Base-by-base conservation (phyloP, 139 green algal genomes). In the Choricystis sp. region DNA sequence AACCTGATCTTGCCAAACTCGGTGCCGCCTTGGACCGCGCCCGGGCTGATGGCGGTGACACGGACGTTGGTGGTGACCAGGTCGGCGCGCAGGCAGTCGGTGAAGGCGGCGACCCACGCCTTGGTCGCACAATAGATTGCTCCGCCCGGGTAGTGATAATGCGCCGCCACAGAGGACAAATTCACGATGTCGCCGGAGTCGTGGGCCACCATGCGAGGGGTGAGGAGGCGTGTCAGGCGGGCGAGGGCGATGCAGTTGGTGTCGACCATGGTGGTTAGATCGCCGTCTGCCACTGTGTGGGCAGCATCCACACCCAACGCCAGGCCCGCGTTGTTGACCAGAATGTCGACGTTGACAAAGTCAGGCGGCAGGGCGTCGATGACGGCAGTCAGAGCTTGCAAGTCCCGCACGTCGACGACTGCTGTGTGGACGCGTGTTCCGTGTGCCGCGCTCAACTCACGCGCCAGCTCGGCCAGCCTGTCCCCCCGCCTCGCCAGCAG, bases 291-390 rank as follows among this genome's bases (percentile, higher is more conserved):
- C 48, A 77, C 69, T 23, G 84, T 68, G 19, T 78, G 67, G 1
- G 76, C 71, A 0, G 72, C 5, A 0, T 68, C 68, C 4, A 62
- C 76, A 5, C 85, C 85, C 24, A 94, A 65, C 2, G 78, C 86
- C 23, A 94, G 68, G 19, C 86, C 86, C 1, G 86, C 86, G 62
- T 95, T 95, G 72, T 93, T 93, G 30, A 95, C 63, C 22, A 95
- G 75, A 58, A 95, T 85, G 67, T 91, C 79, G 1, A 94, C 71
- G 65, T 85, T 62, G 5, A 29, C 28, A 31, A 71, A 77, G 3
- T 55, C 62, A 28, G 26, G 23, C 21, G 72, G 69, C 27, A 75
- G 68, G 9, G 26, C 29, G 9, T 49, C 20, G 23, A 57, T 62
- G n/a, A 61, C 29, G 3, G 23, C 24, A 16, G 73, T 58, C 5